phyloP scores from a whole-genome alignment of 805 yeast species.

The Ogataea philodendri region DNA sequence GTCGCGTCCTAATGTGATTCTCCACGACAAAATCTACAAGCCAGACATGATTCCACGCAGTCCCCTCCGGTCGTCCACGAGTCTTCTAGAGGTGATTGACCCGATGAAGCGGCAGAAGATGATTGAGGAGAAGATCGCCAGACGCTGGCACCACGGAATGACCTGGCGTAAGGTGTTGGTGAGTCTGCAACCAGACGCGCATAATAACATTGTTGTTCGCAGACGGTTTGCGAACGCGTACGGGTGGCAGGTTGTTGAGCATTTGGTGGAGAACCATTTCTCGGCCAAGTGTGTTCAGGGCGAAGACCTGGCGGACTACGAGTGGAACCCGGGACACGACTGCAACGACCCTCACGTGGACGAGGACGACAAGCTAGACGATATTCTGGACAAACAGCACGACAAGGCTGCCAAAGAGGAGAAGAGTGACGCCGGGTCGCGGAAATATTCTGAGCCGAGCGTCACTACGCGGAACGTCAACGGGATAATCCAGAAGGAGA shows the following conservation, averaged over 20 bases:
- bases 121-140: constrained; percentile 77
- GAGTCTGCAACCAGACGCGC: constrained; percentile 87
- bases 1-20: constrained; percentile 56
- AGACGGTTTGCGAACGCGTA: constrained; percentile 88
- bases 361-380: constrained; percentile 23
- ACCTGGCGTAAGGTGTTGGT: constrained; percentile 91
- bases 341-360: constrained; percentile 7
- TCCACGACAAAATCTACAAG: constrained; percentile 80
- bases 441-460: constrained; percentile 32
- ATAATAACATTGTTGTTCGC: constrained; percentile 86
- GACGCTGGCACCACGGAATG: constrained; percentile 82
- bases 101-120: constrained; percentile 43
- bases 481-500: constrained; percentile 16
- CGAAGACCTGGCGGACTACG: constrained; percentile 25
- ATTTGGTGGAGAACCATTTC: constrained; percentile 70
- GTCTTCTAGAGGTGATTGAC: constrained; percentile 26
- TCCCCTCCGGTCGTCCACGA: constrained; percentile 29
- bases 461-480: constrained; percentile 12
- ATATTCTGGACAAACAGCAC: constrained; percentile 33
- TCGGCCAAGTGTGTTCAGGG: constrained; percentile 22
- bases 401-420: constrained; percentile 37
- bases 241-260: constrained; percentile 93
- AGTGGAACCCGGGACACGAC: constrained; percentile 16
- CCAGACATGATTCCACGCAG: constrained; percentile 47
- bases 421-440: too few relatives aligned